phyloP scores from a whole-genome alignment of 2,329 filamentous ascomycete species.

The Sphaerulina populicola region DNA sequence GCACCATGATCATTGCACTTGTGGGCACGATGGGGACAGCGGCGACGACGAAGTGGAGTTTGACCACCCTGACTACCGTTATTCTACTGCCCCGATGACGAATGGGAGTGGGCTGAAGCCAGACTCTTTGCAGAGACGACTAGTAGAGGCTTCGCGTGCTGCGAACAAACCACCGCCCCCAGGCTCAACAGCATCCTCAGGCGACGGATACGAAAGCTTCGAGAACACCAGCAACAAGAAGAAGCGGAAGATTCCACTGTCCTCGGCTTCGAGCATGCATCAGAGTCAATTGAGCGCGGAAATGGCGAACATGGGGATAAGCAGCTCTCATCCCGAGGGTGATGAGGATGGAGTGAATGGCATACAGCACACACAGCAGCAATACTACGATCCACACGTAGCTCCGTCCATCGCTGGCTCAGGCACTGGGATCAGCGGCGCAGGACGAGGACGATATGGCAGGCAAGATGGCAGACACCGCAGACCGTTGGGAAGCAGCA shows the following conservation, averaged over 20 bases:
- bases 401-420: slow-evolving; percentile 39
- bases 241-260: slow-evolving; percentile 93
- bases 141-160: slow-evolving; percentile 33
- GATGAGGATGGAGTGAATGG: slow-evolving; percentile 32
- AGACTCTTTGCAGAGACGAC: slow-evolving; percentile 30
- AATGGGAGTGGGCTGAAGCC: slow-evolving; percentile 22
- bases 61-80: slow-evolving; percentile 35
- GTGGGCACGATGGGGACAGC: slow-evolving; percentile 48
- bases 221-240: slow-evolving; percentile 99
- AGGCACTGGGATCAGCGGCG: slow-evolving; percentile 68
- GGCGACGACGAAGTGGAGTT: slow-evolving; percentile 51
- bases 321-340: slow-evolving; percentile 36
- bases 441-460: slow-evolving; percentile 77
- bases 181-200: slow-evolving; percentile 57
- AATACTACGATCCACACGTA: slow-evolving; percentile 44
- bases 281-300: slow-evolving; percentile 54
- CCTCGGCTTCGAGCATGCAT: slow-evolving; percentile 58
- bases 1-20: slow-evolving; percentile 36
- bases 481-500: slow-evolving; percentile 38
- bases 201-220: slow-evolving; percentile 91
- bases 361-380: slow-evolving; percentile 37
- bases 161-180: slow-evolving; percentile 30
- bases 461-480: slow-evolving; percentile 42
- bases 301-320: slow-evolving; percentile 55
- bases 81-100: slow-evolving; percentile 34